Evolutionary conservation across 495 filamentous ascomycete genomes (phyloP), one percentile per base, ranked within the genome.

Genomic region (Chaetomium tenue): DNA sequence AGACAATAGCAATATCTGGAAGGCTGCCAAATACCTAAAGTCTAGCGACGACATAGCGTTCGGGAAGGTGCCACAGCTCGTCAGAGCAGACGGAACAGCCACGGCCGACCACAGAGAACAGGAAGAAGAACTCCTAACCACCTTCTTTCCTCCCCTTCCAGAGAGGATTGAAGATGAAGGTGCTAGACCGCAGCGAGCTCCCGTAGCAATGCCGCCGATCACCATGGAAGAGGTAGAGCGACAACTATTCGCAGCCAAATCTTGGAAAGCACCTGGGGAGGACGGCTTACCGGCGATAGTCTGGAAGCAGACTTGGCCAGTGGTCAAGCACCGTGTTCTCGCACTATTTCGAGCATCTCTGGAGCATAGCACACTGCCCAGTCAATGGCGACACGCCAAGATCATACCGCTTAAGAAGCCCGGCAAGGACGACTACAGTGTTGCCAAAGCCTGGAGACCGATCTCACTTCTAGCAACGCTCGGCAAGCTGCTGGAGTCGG

Each of bases 381-480:
- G n/a, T 22, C 50, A 53, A 9, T 53, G 50, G 50, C 26, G 50
- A 20, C 26, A 53, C 9, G 50, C 50, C 25, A 53, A 53, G 26
- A 53, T 53, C 16, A 53, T 50, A 2, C 47, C 47, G n/a, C 20
- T 50, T 18, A 62, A 62, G 48, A 53, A 62, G 47, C 47, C 48
- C 0, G 40, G 50, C 28, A 63, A 63, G 22, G 42, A 30, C 30
- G 51, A 63, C 51, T 63, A 63, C 28, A 55, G 37, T 6, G 8
- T 63, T 4, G 40, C 50, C 22, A 63, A 63, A 16, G 40, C 60
- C 12, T 63, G 23, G 51, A 63, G 51, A 55, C 60, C 50, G 1
- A 53, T 53, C 23, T 53, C 50, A 3, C 22, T 53, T 22, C 50
- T 53, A 22, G 26, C 25, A 5, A 53, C 50, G 25, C 50, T 53